phyloP scores from a whole-genome alignment of 768 basidiomycete species.

The Suillus spraguei region DNA sequence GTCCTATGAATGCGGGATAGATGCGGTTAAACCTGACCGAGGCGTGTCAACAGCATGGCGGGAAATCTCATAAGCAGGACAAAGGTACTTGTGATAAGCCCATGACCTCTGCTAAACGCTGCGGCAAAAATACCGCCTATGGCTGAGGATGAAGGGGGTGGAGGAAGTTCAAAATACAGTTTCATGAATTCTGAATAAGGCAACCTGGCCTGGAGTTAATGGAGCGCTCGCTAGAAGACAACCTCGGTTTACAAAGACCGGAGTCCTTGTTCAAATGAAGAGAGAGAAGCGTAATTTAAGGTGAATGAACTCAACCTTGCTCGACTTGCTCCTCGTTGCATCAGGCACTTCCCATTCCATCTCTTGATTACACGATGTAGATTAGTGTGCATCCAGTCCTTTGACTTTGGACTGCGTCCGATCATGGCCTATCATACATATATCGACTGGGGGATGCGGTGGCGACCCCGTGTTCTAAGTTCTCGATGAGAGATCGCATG shows the following conservation, averaged over 20 bases:
- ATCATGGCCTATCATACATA: conserved; percentile 28
- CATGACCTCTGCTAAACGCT: conserved; percentile 20
- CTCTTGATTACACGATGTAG: conserved; percentile 35
- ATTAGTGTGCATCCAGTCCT: conserved; percentile 24
- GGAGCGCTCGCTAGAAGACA: conserved; percentile 29
- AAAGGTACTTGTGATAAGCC: conserved; percentile 57
- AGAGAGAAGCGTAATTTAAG: conserved; percentile 47
- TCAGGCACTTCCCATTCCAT: conserved; percentile 31
- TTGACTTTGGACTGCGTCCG: conserved; percentile 18
- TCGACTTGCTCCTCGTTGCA: conserved; percentile 28
- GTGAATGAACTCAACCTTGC: conserved; percentile 42
- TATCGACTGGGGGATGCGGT: conserved; percentile 14
- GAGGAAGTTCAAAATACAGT: conserved; percentile 12
- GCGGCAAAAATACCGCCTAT: conserved; percentile 13
- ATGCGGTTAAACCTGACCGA: conserved; percentile 42
- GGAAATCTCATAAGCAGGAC: conserved; percentile 55
- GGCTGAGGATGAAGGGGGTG: conserved; percentile 4
- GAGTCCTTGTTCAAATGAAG: conserved; percentile 31
- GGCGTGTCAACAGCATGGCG: conserved; percentile 70
- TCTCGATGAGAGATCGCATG: conserved; percentile 14
- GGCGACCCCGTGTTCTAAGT: conserved; percentile 14
- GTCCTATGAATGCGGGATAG: conserved; percentile 67
- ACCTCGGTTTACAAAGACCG: conserved; percentile 34
- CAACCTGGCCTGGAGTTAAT: conserved; percentile 28
- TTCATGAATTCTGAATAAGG: conserved; percentile 25